Percentiles rank a stretch among this genome's conserved stretches.
Conservation (phyloP, 148 eudicot species). For the Camellia lanceoleosa region DNA sequence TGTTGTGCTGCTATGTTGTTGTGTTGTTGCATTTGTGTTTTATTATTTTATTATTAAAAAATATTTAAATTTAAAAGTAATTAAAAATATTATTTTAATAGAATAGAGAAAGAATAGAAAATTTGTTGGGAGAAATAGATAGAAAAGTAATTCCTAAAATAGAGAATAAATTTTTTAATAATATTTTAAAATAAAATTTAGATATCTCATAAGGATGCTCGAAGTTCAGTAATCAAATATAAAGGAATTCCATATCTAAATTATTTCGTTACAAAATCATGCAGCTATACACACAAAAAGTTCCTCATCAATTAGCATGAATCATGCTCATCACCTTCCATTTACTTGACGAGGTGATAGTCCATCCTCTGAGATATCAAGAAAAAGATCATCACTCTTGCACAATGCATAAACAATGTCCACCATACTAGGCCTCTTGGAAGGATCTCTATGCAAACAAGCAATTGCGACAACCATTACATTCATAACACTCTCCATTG, state of each 20-base stretch:
- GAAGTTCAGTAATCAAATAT: no score
- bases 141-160: no score
- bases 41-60: no score
- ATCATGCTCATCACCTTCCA: neutral
- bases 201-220: no score
- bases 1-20: no score
- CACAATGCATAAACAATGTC: conserved; percentile 86
- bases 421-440: conserved; percentile 76
- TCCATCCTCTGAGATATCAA: conserved; percentile 46
- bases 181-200: no score
- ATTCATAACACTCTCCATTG: conserved; percentile 51
- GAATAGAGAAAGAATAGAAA: no score
- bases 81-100: no score
- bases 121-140: no score
- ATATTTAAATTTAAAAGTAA: no score
- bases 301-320: neutral
- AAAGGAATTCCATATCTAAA: neutral
- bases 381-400: conserved; percentile 70
- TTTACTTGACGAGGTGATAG: conserved; percentile 37
- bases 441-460: conserved; percentile 62
- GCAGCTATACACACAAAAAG: neutral
- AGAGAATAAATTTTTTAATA: no score
- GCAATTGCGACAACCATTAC: conserved; percentile 64
- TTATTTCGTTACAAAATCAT: neutral
- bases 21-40: no score